phyloP scores from a whole-genome alignment of 139 green algal species.

The Desmodesmus armatus region DNA sequence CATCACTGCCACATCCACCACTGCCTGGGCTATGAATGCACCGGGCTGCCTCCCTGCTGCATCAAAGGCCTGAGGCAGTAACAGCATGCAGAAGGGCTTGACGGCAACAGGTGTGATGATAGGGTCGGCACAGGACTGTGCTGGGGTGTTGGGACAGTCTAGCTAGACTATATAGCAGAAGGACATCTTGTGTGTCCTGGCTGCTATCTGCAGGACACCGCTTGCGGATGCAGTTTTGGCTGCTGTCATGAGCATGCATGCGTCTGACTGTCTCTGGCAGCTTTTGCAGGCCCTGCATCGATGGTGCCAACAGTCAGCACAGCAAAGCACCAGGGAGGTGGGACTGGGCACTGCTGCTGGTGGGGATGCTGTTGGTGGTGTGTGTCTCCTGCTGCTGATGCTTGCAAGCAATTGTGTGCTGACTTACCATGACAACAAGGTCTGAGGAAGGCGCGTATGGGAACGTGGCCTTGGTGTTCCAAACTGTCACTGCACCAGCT shows the following conservation, averaged over 20 bases:
- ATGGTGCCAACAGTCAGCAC: too few species aligned
- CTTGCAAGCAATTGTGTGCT: background rate
- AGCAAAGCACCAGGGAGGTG: too few species aligned
- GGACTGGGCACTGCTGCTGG: too few species aligned
- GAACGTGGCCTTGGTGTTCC: conserved; percentile 10
- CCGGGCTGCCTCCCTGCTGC: background rate
- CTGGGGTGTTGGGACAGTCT: too few species aligned
- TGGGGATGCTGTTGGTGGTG: too few species aligned
- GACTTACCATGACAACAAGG: conserved; percentile 33
- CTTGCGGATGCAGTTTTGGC: too few species aligned
- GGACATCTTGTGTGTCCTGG: background rate
- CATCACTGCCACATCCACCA: conserved; percentile 17
- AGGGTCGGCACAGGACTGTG: background rate
- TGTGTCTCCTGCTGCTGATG: background rate
- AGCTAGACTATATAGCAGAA: conserved; percentile 5
- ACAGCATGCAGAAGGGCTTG: too few species aligned
- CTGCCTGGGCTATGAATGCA: background rate
- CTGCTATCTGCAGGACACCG: background rate
- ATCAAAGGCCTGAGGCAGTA: conserved; percentile 25
- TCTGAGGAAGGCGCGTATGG: conserved; percentile 23
- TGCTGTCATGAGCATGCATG: too few species aligned
- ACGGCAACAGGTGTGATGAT: background rate
- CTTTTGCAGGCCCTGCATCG: too few species aligned
- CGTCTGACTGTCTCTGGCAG: too few species aligned
- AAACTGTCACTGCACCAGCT: background rate